phyloP scores from a whole-genome alignment of 1,284 basidiomycete genomes.

The Heterobasidion occidentale region DNA sequence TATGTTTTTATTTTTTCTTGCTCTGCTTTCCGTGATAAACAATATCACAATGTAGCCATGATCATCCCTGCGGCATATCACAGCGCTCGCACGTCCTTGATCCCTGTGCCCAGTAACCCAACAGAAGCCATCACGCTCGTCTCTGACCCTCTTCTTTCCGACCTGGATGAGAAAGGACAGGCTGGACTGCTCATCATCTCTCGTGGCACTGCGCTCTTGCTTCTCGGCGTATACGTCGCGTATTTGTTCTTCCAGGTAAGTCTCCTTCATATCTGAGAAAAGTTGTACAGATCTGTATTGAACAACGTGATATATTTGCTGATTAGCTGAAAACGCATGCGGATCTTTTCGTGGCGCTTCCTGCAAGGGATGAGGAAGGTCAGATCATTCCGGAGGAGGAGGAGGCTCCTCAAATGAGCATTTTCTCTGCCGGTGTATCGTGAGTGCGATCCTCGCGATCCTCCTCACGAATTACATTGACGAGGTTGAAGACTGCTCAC shows the following conservation, averaged over 20 bases:
- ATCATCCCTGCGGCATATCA: constrained; percentile 90
- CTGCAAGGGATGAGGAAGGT: constrained; percentile 4
- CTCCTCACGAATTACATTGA: neutral
- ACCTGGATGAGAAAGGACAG: constrained; percentile 23
- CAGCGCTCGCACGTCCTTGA: constrained; percentile 29
- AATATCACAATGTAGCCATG: constrained; percentile 41
- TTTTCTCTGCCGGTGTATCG: constrained; percentile 52
- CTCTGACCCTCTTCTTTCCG: constrained; percentile 3
- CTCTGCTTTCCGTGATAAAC: neutral
- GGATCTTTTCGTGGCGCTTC: constrained; percentile 36
- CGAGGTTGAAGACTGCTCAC: constrained; percentile 36
- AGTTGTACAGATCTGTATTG: neutral
- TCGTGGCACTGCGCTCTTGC: constrained; percentile 76
- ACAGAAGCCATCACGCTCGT: constrained; percentile 2
- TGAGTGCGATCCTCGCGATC: constrained; percentile 23
- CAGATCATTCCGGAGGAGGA: constrained; percentile 27
- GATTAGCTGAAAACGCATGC: constrained; percentile 43
- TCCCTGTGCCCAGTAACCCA: neutral
- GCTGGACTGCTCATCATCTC: constrained; percentile 72
- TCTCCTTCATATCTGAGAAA: neutral
- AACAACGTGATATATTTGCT: neutral
- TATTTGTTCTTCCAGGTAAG: constrained; percentile 75
- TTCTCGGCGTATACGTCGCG: constrained; percentile 76
- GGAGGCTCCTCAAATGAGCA: constrained; percentile 61
- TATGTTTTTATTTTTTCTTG: constrained; percentile 25